phyloP scores from a whole-genome alignment of 169 alveolate species.

The Amoebophrya sp. region DNA sequence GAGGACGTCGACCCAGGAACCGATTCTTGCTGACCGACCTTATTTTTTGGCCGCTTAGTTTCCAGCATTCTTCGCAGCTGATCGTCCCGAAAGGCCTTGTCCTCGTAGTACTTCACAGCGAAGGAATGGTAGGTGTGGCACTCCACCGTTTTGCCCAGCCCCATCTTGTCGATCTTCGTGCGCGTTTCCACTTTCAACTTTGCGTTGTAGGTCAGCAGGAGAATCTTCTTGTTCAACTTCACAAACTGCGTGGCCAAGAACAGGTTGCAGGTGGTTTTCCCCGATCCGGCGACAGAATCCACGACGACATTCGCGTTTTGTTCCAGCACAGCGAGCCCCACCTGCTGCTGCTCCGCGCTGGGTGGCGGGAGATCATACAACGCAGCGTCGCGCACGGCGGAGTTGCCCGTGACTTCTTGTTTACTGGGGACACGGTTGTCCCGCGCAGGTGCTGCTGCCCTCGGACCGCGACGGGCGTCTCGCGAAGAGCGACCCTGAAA shows the following conservation, averaged over 20 bases:
- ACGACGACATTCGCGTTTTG: background rate
- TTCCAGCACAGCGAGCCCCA: background rate
- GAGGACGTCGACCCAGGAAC: no score
- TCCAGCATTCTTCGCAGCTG: background rate
- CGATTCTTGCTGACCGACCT: no score
- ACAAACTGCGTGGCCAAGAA: background rate
- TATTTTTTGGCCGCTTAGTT: background rate
- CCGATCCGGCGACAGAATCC: background rate
- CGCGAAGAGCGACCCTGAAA: no score
- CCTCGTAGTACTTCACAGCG: background rate
- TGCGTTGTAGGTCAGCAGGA: background rate
- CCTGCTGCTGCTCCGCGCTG: background rate
- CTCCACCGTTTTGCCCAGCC: background rate
- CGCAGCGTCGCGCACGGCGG: no score
- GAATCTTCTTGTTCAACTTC: no score
- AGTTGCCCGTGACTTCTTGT: no score
- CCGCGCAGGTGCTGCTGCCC: no score
- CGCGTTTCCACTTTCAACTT: background rate
- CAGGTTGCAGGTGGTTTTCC: background rate
- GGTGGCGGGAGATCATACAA: background rate
- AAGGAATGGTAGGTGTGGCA: background rate
- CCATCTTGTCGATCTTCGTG: background rate
- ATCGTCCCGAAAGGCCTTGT: background rate
- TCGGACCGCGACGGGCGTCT: no score
- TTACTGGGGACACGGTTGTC: no score